Evolutionary conservation across 192 early-diverging fungal species (phyloP), one percentile per base, ranked within the genome.

Genomic region (Coemansia umbellata): DNA sequence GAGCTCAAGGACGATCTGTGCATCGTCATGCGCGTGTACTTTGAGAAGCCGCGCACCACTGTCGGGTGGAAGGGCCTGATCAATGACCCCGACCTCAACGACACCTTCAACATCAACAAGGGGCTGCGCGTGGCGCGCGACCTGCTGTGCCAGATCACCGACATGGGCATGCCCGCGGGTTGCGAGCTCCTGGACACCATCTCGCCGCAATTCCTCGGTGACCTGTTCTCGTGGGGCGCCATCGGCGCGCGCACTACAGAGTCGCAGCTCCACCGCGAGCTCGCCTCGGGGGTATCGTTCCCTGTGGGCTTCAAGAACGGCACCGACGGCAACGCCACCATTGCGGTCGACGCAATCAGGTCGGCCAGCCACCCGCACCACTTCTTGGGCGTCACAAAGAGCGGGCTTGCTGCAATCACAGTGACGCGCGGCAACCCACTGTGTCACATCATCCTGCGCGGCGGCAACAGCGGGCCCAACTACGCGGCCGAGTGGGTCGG

Each of bases 231-330:
- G 11, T 98, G 95, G 95, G 95, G 92, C 27, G 95, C 95, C 9
- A 96, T 98, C 58, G 95, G 95, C 26, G 95, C 95, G 18, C 81
- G 95, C 36, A 98, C 95, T 2, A 98, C 95, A 14, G 93, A 95
- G 65, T 92, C 88, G 49, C 95, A 98, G 63, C 76, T 95, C 22
- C 93, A 98, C 67, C 84, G 95, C 42, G 95, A 98, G 65, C 81
- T 98, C 31, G 91, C 95, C 5, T 92, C 89, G 2, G 95, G 95
- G 9, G 83, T 91, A 13, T 94, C 91, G 37, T 91, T 94, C 82
- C 93, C 95, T 8, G 86, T 98, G n/a, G 95, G 95, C 0, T 96
- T 98, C 85, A 98, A 98, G 80, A 96, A 95, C 57, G 91, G 93
- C 44, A 98, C 95, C 4, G 94, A 98, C 56, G 95, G 95, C 36